phyloP scores from a whole-genome alignment of 495 filamentous ascomycete species.

The Tirmania nivea region DNA sequence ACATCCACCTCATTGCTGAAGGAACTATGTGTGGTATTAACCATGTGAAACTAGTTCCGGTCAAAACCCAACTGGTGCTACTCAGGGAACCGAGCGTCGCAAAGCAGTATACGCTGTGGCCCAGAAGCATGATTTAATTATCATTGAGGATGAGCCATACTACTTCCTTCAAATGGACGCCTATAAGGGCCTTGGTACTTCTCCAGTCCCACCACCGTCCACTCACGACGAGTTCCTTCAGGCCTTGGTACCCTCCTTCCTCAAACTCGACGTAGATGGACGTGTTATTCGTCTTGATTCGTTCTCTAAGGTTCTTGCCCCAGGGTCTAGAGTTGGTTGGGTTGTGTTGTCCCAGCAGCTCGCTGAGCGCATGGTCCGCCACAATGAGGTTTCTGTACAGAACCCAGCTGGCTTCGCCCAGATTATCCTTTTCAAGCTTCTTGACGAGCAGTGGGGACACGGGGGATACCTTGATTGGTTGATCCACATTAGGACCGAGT shows the following conservation, averaged over 20 bases:
- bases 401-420: slow-evolving; percentile 69
- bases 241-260: slow-evolving; percentile 34
- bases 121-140: slow-evolving; percentile 63
- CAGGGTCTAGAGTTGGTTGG: slow-evolving; percentile 58
- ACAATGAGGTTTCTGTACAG: slow-evolving; percentile 60
- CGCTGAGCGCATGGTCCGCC: slow-evolving; percentile 52
- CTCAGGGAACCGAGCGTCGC: slow-evolving; percentile 42
- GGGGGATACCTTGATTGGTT: slow-evolving; percentile 80
- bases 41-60: slow-evolving; percentile 27
- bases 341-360: slow-evolving; percentile 65
- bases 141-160: slow-evolving; percentile 94
- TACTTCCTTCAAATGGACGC: slow-evolving; percentile 91
- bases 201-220: slow-evolving; percentile 21
- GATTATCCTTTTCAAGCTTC: slow-evolving; percentile 61
- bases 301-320: slow-evolving; percentile 64
- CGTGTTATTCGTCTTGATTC: slow-evolving; percentile 54
- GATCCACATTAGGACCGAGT: slow-evolving; percentile 60
- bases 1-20: neutral
- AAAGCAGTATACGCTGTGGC: slow-evolving; percentile 51
- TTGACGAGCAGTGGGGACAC: slow-evolving; percentile 91
- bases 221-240: slow-evolving; percentile 26
- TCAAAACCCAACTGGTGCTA: slow-evolving; percentile 84
- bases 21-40: no score
- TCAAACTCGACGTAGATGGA: slow-evolving; percentile 44
- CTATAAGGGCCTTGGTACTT: slow-evolving; percentile 35